phyloP scores from a whole-genome alignment of 257 asterid species.

The Ilex aquifolium region DNA sequence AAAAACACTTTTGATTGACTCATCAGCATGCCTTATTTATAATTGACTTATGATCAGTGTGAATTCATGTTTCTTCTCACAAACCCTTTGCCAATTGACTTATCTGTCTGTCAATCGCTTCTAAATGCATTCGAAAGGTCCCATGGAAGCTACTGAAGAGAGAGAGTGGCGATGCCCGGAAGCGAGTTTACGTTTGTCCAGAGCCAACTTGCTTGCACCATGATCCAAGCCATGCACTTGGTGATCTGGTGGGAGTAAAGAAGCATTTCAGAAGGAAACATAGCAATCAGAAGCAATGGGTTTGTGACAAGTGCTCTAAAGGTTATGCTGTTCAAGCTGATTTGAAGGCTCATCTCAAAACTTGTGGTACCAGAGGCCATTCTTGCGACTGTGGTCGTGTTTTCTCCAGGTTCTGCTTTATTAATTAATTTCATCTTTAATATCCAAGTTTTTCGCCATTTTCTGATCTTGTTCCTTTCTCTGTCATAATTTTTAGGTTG shows the following conservation, averaged over 20 bases:
- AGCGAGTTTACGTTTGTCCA: slow-evolving; percentile 47
- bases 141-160: slow-evolving; percentile 92
- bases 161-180: slow-evolving; percentile 31
- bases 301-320: slow-evolving; percentile 45
- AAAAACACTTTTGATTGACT: too few species aligned
- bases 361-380: slow-evolving; percentile 51
- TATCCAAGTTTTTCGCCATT: too few species aligned
- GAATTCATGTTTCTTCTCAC: too few species aligned
- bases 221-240: slow-evolving; percentile 48
- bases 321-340: slow-evolving; percentile 54
- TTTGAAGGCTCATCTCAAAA: slow-evolving; percentile 51
- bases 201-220: slow-evolving; percentile 48
- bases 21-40: too few species aligned
- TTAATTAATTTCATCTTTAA: too few species aligned
- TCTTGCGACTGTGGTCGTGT: slow-evolving; percentile 55
- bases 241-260: slow-evolving; percentile 51
- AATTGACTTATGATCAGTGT: too few species aligned
- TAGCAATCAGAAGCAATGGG: slow-evolving; percentile 49
- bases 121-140: background rate
- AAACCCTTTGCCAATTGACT: too few species aligned
- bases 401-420: slow-evolving; percentile 31
- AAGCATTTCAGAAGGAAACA: slow-evolving; percentile 46
- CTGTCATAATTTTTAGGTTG: background rate
- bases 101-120: too few species aligned
- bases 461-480: background rate